phyloP scores from a whole-genome alignment of 2,329 filamentous ascomycete species.

The Xylariaceae sp. region DNA sequence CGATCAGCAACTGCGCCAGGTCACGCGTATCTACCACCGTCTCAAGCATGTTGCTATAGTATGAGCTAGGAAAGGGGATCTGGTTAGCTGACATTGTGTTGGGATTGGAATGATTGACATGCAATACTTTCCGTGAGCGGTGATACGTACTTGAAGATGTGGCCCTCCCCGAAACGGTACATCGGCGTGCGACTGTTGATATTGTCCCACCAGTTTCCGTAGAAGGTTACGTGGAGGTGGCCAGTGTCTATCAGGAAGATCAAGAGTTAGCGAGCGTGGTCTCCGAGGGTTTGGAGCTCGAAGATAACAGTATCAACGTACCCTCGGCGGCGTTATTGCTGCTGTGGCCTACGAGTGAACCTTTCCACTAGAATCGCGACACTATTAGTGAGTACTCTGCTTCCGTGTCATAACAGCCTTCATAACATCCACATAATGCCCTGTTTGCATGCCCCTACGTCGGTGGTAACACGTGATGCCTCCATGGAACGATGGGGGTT shows the following conservation, averaged over 20 bases:
- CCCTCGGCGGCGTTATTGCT: conserved; percentile 48
- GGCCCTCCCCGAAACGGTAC: conserved; percentile 56
- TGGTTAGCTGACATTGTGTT: not conserved
- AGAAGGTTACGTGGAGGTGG: conserved; percentile 52
- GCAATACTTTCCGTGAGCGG: not conserved
- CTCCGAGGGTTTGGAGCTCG: not conserved
- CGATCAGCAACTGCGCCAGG: conserved; percentile 19
- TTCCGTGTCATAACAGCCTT: not conserved
- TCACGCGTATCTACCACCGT: conserved; percentile 19
- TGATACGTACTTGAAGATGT: conserved; percentile 40
- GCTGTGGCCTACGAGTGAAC: conserved; percentile 55
- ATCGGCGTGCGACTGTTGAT: conserved; percentile 53
- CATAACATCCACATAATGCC: too few relatives aligned
- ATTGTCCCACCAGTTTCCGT: conserved; percentile 55
- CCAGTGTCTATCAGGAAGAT: conserved; percentile 41
- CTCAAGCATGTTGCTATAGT: conserved; percentile 15
- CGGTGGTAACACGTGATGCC: too few relatives aligned
- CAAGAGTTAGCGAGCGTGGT: not conserved
- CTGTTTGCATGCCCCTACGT: too few relatives aligned
- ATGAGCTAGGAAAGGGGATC: conserved; percentile 5
- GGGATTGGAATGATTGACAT: not conserved
- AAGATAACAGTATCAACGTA: not conserved
- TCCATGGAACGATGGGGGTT: not conserved
- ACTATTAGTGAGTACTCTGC: not conserved
- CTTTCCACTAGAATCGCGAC: conserved; percentile 50